Conservation (phyloP, 1,139 yeast species). For the Yamadazyma spencermartinsiae region DNA sequence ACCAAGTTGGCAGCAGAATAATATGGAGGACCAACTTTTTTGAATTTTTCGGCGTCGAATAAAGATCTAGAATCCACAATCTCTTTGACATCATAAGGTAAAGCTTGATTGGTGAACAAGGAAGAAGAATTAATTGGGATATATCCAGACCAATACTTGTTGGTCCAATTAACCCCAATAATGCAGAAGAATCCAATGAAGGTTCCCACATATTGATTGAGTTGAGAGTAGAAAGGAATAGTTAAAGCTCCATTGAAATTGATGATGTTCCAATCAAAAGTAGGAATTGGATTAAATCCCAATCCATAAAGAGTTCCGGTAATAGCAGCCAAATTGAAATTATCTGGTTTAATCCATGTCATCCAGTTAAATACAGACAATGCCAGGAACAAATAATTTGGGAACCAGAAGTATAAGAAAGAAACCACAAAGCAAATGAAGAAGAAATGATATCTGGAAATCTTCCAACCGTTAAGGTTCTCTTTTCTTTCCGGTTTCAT, state of each 20-base stretch:
- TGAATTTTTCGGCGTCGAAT: conserved; percentile 42
- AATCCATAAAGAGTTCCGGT: conserved; percentile 56
- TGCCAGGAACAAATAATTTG: conserved; percentile 33
- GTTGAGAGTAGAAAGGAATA: conserved; percentile 48
- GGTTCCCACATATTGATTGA: conserved; percentile 43
- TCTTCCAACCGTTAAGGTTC: conserved; percentile 38
- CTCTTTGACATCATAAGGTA: conserved; percentile 37
- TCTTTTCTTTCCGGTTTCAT: conserved; percentile 42
- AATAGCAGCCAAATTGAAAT: conserved; percentile 46
- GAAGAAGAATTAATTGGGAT: conserved; percentile 54
- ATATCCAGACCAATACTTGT: conserved; percentile 52
- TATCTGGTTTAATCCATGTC: conserved; percentile 37
- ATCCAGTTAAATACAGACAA: conserved; percentile 39
- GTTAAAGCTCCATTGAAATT: conserved; percentile 26
- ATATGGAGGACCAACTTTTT: conserved; percentile 48
- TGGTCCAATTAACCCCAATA: conserved; percentile 49
- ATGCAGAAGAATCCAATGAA: conserved; percentile 41
- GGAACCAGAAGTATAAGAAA: conserved; percentile 37
- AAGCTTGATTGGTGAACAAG: conserved; percentile 48
- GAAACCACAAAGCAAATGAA: conserved; percentile 22
- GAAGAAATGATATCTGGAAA: conserved; percentile 35
- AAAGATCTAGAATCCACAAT: conserved; percentile 39
- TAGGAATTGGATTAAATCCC: conserved; percentile 56
- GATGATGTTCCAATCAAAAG: conserved; percentile 52
- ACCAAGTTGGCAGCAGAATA: conserved; percentile 44